These are phyloP conservation scores for Solanum pinnatisectum DNA, from an alignment of 257 asterid genomes.

Conservation along the genomic window DNA sequence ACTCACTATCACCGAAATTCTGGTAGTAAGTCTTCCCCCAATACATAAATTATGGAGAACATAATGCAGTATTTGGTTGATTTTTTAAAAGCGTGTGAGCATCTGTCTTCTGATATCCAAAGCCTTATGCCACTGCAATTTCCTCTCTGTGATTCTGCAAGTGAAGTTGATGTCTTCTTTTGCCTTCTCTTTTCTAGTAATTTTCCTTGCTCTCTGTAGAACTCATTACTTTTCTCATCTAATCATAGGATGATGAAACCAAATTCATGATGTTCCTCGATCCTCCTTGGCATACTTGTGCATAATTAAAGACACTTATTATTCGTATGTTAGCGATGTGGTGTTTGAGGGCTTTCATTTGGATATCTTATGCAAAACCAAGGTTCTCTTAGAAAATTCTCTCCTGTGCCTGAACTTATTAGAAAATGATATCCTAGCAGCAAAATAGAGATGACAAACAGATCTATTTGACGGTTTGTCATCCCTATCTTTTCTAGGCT, in stretches of 20 bases:
- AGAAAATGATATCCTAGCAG: neutral
- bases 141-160: neutral
- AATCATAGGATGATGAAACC: neutral
- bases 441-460: neutral
- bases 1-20: neutral
- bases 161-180: neutral
- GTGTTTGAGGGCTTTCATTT: neutral
- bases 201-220: neutral
- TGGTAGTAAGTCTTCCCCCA: neutral
- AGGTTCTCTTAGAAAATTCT: neutral
- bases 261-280: neutral
- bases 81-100: neutral
- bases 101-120: neutral
- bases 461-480: neutral
- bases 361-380: neutral
- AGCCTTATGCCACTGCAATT: neutral
- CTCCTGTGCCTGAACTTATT: neutral
- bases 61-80: neutral
- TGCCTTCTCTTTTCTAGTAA: neutral
- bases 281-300: neutral
- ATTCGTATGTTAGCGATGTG: neutral
- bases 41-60: neutral
- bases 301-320: neutral
- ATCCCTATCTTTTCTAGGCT: neutral
- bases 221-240: neutral